Evolutionary conservation across 2,329 filamentous ascomycete species (phyloP).

Genomic region (Neopestalotiopsis rosae): DNA sequence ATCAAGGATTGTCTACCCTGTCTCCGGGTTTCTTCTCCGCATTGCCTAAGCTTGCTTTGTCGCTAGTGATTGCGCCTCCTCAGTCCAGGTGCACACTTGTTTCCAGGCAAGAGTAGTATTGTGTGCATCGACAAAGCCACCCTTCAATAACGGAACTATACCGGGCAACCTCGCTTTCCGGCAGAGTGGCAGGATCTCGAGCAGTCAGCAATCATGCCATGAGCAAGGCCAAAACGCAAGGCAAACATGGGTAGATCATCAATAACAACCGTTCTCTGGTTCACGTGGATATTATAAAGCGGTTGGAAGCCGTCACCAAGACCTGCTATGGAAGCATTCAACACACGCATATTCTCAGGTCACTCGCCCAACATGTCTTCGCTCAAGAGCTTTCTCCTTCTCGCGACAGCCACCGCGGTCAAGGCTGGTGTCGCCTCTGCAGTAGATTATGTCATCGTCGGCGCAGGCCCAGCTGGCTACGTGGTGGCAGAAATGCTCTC

Average conservation of each 20-base stretch:
- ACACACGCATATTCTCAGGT: not conserved
- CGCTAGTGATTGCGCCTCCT: not conserved
- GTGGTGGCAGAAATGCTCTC: constrained; percentile 12
- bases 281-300: not conserved
- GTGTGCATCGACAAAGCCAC: not conserved
- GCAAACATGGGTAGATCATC: too few relatives aligned
- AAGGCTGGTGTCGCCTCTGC: not conserved
- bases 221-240: not conserved
- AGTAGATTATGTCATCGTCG: constrained; percentile 15
- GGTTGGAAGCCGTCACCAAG: not conserved
- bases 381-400: not conserved
- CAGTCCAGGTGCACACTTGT: not conserved
- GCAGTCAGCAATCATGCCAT: not conserved
- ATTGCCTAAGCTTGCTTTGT: not conserved
- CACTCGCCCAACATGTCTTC: not conserved
- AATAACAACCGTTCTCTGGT: not conserved
- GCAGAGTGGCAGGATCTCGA: not conserved
- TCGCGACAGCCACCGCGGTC: not conserved
- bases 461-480: constrained; percentile 9
- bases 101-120: not conserved
- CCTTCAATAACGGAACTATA: not conserved
- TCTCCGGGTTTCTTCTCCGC: not conserved
- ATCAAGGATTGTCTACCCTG: not conserved
- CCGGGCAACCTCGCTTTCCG: not conserved
- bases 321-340: not conserved